These are phyloP conservation scores for Cryphonectria naterciae DNA, from an alignment of 2,329 filamentous ascomycete species.

Conservation along the genomic window DNA sequence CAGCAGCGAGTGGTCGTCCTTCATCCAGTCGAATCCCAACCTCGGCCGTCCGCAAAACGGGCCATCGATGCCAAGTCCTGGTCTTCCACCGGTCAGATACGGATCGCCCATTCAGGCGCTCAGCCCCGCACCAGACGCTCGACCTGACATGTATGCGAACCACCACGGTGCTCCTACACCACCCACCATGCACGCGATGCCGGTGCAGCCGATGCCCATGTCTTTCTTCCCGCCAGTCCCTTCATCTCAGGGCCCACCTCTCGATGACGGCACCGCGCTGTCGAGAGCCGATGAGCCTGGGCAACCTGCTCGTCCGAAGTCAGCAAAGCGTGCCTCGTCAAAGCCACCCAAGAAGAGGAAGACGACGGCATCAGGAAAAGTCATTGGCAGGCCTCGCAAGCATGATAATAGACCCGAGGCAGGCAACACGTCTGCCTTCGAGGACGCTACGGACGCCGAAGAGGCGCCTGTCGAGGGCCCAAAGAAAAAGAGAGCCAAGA, in stretches of 20 bases:
- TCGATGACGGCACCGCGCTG: slow-evolving; percentile 33
- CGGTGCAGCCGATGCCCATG: slow-evolving; percentile 20
- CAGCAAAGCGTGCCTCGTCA: slow-evolving; percentile 62
- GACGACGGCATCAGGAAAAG: slow-evolving; percentile 50
- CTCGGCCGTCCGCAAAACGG: slow-evolving; percentile 46
- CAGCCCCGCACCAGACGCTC: slow-evolving; percentile 27
- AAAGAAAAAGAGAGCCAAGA: slow-evolving; percentile 78
- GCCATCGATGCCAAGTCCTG: slow-evolving; percentile 41
- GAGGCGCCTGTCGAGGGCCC: slow-evolving; percentile 55
- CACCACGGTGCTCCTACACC: slow-evolving; percentile 28
- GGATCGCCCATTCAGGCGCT: slow-evolving; percentile 23
- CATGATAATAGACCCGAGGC: slow-evolving; percentile 49
- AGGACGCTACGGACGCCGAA: slow-evolving; percentile 65
- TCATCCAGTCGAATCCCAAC: slow-evolving; percentile 71
- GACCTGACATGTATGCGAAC: slow-evolving; percentile 19
- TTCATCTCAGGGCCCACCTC: slow-evolving; percentile 26
- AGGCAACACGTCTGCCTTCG: slow-evolving; percentile 75
- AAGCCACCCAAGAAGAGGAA: slow-evolving; percentile 57
- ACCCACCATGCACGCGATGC: slow-evolving; percentile 11
- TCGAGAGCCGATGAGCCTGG: slow-evolving; percentile 36
- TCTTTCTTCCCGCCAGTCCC: slow-evolving; percentile 31
- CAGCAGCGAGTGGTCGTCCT: slow-evolving; percentile 73
- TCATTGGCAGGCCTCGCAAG: slow-evolving; percentile 61
- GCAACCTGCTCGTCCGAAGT: slow-evolving; percentile 32
- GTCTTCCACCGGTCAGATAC: slow-evolving; percentile 35